Evolutionary conservation across 169 alveolate genomes (phyloP).

Genomic region (Perkinsus olseni): DNA sequence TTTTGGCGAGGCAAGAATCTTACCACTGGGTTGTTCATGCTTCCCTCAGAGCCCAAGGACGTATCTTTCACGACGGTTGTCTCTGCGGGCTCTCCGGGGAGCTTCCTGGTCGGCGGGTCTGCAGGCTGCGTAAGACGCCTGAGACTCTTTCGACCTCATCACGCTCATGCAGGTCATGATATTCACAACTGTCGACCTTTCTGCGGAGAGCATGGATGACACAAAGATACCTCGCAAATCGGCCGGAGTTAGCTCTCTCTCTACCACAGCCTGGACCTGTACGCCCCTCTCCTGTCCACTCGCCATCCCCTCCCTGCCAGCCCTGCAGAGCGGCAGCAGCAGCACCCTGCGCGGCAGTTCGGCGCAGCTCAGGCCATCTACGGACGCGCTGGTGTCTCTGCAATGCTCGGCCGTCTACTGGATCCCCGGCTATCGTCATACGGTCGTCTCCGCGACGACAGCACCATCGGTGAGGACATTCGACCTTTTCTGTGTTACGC

Average conservation of each 20-base stretch:
- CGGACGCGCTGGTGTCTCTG: background rate
- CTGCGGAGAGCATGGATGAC: too few species aligned
- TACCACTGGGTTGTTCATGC: too few species aligned
- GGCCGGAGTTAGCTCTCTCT: background rate
- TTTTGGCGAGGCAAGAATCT: too few species aligned
- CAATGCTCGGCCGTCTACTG: background rate
- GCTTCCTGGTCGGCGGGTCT: background rate
- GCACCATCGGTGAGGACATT: too few species aligned
- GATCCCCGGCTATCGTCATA: background rate
- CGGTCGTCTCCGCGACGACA: background rate
- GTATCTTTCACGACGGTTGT: background rate
- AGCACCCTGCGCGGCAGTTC: background rate
- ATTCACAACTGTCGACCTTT: background rate
- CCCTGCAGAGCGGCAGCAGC: too few species aligned
- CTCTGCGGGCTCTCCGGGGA: background rate
- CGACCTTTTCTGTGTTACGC: too few species aligned
- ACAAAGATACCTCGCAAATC: too few species aligned
- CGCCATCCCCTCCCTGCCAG: too few species aligned
- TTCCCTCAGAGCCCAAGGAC: too few species aligned
- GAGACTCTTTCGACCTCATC: background rate
- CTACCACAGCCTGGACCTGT: background rate
- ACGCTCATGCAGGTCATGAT: background rate
- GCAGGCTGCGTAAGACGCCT: background rate
- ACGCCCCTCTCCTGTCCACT: background rate
- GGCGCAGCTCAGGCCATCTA: background rate